Evolutionary conservation across 257 asterid species (phyloP), one percentile per base, ranked within the genome.

Genomic region (Catharanthus roseus): DNA sequence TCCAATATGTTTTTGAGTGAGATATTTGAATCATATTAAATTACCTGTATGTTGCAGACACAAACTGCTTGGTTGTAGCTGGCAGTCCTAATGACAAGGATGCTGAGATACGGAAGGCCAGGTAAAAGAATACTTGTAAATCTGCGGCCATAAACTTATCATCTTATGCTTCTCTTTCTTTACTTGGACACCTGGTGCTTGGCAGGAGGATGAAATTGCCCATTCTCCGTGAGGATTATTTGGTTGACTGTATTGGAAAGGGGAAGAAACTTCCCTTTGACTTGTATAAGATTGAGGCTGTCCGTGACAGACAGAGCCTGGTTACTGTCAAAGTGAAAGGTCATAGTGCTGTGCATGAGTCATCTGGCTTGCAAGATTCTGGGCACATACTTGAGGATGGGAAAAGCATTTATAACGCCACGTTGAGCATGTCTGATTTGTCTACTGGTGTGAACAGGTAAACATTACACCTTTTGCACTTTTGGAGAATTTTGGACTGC

Each of bases 341-440:
- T 64, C 90, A 80, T 55, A 95, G 97, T 81, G 88, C 97, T 39
- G 99, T 95, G 75, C 99, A 95, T 63, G 90, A 86, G 82, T 54
- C 92, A 69, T 95, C 99, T 72, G 93, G 93, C 73, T 86, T 95
- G 77, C 91, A 91, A 84, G 97, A 89, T 84, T 83, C 89, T 68
- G 99, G 97, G 10, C 97, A 95, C 86, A 88, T 91, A 78, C 97
- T 95, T 57, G 96, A 82, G 86, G 97, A 87, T 58, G 89, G 84
- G 77, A 95, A 83, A 68, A 85, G 89, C 80, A 90, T 95, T 54
- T 95, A 95, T 67, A 95, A 91, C 73, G 89, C 99, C 34, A 95
- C 97, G 39, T 76, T 95, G 81, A 95, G 84, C 81, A 81, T 91
- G 88, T 95, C 99, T 38, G 97, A 91, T 78, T 87, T 95, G 72